Evolutionary conservation across 163 green algal species (phyloP).

Genomic region (Scenedesmus sp.): DNA sequence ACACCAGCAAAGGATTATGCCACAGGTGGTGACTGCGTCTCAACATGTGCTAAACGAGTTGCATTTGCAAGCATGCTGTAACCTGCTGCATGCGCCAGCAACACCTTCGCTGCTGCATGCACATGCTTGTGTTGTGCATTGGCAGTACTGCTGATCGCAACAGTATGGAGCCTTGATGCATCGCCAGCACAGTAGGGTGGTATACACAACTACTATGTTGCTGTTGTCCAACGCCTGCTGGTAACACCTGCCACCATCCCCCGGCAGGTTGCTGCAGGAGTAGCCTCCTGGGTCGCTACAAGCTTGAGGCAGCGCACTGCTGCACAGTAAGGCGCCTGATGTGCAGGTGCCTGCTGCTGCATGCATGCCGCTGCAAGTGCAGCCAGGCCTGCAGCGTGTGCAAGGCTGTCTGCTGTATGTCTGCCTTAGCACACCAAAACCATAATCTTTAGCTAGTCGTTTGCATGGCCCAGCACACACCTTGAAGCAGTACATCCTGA

Average conservation of each 20-base stretch:
- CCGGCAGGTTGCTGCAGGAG: not conserved
- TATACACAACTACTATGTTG: not conserved
- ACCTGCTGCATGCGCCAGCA: not conserved
- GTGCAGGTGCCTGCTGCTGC: not conserved
- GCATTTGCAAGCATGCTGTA: not conserved
- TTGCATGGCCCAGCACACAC: constrained; percentile 51
- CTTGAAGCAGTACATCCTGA: constrained; percentile 92
- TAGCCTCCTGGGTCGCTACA: not conserved
- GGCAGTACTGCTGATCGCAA: no score
- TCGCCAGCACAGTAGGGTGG: not conserved
- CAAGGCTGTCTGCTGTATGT: not conserved
- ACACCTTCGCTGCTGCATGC: not conserved
- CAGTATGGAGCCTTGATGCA: not conserved
- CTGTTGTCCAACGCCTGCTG: not conserved
- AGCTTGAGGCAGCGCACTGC: not conserved
- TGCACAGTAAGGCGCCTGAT: not conserved
- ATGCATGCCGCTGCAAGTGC: not conserved
- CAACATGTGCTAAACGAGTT: not conserved
- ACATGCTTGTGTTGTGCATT: no score
- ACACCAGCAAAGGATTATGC: not conserved
- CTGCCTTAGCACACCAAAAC: not conserved
- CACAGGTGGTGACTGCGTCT: no score
- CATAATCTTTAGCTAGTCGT: no score
- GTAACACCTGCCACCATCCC: no score
- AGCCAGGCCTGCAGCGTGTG: not conserved